phyloP scores from a whole-genome alignment of 2,329 filamentous ascomycete species.

The Graphium sp. region DNA sequence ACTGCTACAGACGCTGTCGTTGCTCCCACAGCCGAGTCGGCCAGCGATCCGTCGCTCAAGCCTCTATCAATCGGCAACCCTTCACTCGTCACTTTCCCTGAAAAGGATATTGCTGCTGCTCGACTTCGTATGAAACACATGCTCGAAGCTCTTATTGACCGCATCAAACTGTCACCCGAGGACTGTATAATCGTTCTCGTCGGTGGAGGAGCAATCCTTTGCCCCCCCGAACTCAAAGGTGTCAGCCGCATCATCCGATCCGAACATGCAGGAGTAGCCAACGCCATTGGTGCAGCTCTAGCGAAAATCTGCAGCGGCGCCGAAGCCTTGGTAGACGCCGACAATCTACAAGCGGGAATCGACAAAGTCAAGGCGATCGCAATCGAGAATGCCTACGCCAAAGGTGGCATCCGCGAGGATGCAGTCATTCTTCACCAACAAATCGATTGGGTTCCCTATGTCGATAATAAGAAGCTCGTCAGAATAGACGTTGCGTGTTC shows the following conservation, averaged over 20 bases:
- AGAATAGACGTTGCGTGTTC: constrained; percentile 8
- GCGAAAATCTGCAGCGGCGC: constrained; percentile 16
- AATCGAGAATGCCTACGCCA: constrained; percentile 7
- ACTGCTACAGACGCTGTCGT: constrained; percentile 41
- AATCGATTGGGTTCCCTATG: constrained; percentile 9
- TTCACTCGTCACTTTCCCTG: constrained; percentile 13
- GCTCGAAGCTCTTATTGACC: constrained; percentile 39
- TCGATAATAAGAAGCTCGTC: constrained; percentile 9
- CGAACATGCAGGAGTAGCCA: constrained; percentile 40
- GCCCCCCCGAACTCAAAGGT: constrained; percentile 34
- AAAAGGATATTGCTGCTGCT: constrained; percentile 15
- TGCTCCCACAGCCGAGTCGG: no score
- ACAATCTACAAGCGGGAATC: constrained; percentile 1
- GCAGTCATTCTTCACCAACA: constrained; percentile 9
- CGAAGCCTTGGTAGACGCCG: not conserved
- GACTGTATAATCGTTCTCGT: constrained; percentile 43
- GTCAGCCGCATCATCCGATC: constrained; percentile 39
- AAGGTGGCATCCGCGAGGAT: constrained; percentile 6
- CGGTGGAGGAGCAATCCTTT: constrained; percentile 44
- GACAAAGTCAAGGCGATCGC: constrained; percentile 6
- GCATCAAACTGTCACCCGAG: constrained; percentile 44
- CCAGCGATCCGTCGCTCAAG: not conserved
- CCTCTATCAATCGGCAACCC: constrained; percentile 4
- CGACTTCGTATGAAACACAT: constrained; percentile 25
- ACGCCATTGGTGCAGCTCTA: constrained; percentile 48